phyloP scores from a whole-genome alignment of 495 filamentous ascomycete species.

The Aspergillus coremiiformis region DNA sequence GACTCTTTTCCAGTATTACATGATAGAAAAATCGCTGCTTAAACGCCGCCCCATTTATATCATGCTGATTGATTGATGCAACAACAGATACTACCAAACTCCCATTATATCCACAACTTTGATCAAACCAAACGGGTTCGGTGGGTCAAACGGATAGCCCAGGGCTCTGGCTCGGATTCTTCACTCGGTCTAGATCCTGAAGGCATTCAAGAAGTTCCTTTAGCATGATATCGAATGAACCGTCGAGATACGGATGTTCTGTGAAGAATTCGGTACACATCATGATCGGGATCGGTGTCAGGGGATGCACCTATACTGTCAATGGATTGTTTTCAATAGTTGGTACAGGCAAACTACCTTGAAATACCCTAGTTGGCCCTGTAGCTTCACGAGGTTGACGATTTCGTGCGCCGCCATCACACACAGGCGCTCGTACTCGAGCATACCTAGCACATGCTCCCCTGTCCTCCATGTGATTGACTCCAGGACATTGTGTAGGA shows the following conservation, averaged over 20 bases:
- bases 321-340: background rate
- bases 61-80: no score
- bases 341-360: constrained; percentile 7
- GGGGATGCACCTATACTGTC: constrained; percentile 14
- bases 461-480: constrained; percentile 19
- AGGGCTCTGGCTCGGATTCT: constrained; percentile 12
- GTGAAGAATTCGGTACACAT: constrained; percentile 22
- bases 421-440: constrained; percentile 20
- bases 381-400: constrained; percentile 16
- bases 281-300: constrained; percentile 19
- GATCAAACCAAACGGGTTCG: no score
- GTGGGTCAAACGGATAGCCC: background rate
- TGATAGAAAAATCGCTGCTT: no score
- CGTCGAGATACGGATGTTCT: constrained; percentile 13
- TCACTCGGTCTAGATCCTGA: constrained; percentile 17
- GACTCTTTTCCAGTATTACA: no score
- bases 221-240: constrained; percentile 16
- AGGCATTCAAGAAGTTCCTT: constrained; percentile 17
- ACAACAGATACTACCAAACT: no score
- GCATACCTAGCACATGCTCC: constrained; percentile 16
- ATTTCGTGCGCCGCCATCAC: constrained; percentile 18
- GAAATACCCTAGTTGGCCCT: constrained; percentile 18
- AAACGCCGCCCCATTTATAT: no score
- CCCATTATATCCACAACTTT: no score
- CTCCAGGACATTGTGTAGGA: constrained; percentile 19